Base-by-base conservation (phyloP, 2,329 filamentous ascomycete genomes). In the Orbilia quercus region DNA sequence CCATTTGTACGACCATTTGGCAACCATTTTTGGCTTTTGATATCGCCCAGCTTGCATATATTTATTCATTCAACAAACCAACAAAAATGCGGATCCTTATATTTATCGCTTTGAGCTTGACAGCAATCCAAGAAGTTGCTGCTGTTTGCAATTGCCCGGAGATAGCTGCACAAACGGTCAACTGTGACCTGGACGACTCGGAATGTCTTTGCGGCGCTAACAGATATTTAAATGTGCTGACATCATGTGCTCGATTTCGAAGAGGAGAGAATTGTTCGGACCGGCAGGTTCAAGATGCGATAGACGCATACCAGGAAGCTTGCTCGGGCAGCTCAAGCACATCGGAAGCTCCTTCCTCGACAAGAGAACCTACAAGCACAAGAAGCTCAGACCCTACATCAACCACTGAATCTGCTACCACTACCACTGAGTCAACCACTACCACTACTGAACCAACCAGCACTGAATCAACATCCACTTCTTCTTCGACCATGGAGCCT, bases 21-120 rank as follows among this genome's bases (percentile, higher is more conserved):
- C 9, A 34, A 40, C 25, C 16, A 16, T n/a, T 58, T 58, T 58
- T 58, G 12, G 60, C 9, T 14, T 47, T 31, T 20, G 23, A 1
- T 7, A 16, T 57, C 22, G 1, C 40, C 40, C 4, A 44, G n/a
- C 45, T 34, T 50, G 34, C 40, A 36, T 67, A 67, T 47, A 59
- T 16, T 53, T 57, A 23, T 38, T 3, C 22, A 20, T 38, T 22
- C 20, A 44, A 44, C n/a, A 18, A n/a, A 20, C 53, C 36, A 69
- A 66, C 47, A 22, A 20, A n/a, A 22, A 73, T 73, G 69, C 69
- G 69, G 60, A 60, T 73, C 28, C 25, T 62, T 51, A 60, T 47
- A 34, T 54, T 55, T 42, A n/a, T 73, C 45, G 54, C 60, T 11
- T 40, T 73, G 34, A 11, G 45, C 25, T 42, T 73, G 18, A 51